Base-by-base conservation (phyloP, 352 stramenopile species). In the Globisporangium paddicum region DNA sequence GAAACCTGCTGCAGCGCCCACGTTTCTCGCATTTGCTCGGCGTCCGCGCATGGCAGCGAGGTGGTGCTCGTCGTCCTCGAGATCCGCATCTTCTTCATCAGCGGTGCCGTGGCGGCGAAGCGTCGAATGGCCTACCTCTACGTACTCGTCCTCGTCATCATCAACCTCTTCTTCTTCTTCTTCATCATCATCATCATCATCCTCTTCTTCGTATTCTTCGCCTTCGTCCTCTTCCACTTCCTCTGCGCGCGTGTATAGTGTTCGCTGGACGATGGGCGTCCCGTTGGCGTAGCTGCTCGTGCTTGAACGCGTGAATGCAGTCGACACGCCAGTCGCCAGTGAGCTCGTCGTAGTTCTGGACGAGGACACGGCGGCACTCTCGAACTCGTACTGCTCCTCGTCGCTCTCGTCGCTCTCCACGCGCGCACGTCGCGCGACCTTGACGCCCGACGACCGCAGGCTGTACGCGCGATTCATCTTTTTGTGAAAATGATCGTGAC, bases 201-300 rank as follows among this genome's bases (percentile, higher is more conserved):
- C 60, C 28, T 80, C 66, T 3, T 67, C 76, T 28, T 75, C 62
- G 16, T 75, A 50, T 8, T 73, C 65, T 0, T 78, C 72, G 10
- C 69, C 60, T 0, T 71, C 62, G 8, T 60, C 55, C 0, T 72
- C 65, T 3, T 78, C 73, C 11, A 82, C 45, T 11, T 75, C 77
- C 8, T 67, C 72, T 21, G 70, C 68, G 13, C 67, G 67, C 63
- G 84, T 68, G 44, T 72, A 63, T n/a, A 90, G 67, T 55, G 75
- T 87, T 30, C 79, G 73, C 45, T 87, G 81, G 48, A 90, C 75
- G 0, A 77, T 69, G 11, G 81, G 77, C 23, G 81, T 88, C 30
- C 65, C 66, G 13, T 72, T 68, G 0, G 58, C 67, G 23, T 67
- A 64, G n/a, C 52, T 55, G 23, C 41, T 40, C 5, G 47, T 54